Evolutionary conservation across 2,329 filamentous ascomycete genomes (phyloP).

Genomic region (Lecanicillium sp.): DNA sequence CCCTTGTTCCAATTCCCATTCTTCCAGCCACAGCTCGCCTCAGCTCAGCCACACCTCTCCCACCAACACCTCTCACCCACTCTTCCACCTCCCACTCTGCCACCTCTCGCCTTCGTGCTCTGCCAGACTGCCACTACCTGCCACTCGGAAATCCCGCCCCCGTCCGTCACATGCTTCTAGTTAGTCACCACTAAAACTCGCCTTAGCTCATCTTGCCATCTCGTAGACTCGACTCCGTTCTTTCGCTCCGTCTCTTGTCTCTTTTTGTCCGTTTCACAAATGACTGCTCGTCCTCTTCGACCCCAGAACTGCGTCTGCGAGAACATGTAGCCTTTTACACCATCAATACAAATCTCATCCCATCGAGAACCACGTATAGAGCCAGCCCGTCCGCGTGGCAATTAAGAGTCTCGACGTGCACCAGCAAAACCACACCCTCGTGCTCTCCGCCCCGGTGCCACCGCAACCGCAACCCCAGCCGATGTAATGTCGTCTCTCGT

Average conservation of each 20-base stretch:
- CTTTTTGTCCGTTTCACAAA: background rate
- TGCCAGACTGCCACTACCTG: background rate
- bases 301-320: background rate
- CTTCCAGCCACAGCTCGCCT: constrained; percentile 1
- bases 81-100: background rate
- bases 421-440: background rate
- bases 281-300: no score
- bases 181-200: background rate
- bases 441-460: background rate
- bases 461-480: constrained; percentile 5
- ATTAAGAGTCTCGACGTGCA: background rate
- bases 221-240: no score
- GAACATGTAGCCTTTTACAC: constrained; percentile 6
- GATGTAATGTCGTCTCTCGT: constrained; percentile 55
- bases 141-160: background rate
- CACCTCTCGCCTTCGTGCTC: background rate
- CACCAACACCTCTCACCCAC: background rate
- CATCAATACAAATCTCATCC: background rate
- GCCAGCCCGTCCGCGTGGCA: background rate
- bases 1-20: background rate
- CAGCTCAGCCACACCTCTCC: background rate
- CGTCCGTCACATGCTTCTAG: constrained; percentile 2
- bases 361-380: constrained; percentile 8
- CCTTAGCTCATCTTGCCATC: constrained; percentile 1
- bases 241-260: no score